A percentile compares a stretch with the other conserved stretches of the same genome.
Conservation (phyloP, 1,284 basidiomycete genomes). For the Puccinia hordei region DNA sequence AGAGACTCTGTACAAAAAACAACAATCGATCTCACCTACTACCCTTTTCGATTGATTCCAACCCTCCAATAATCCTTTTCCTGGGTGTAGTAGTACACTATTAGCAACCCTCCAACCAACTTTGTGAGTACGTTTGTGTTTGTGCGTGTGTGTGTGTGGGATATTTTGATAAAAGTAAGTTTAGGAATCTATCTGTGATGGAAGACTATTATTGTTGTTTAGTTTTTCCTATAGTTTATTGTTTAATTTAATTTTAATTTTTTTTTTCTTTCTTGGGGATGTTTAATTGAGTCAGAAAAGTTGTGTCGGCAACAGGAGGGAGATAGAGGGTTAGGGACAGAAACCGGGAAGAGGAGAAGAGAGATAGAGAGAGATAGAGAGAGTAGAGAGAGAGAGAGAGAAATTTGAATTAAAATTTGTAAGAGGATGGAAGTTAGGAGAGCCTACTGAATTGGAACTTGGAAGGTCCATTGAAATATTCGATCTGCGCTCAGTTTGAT, state of each 20-base stretch:
- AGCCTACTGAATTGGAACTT: slow-evolving; percentile 38
- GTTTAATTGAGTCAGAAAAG: slow-evolving; percentile 7
- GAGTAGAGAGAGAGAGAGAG: slow-evolving; percentile 34
- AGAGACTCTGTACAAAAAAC: slow-evolving; percentile 4
- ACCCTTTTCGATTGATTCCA: neutral
- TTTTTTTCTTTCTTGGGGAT: too few species aligned
- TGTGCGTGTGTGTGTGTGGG: slow-evolving; percentile 11
- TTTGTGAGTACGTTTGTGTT: slow-evolving; percentile 11
- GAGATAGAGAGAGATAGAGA: slow-evolving; percentile 29
- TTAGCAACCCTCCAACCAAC: neutral
- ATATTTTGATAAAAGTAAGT: neutral
- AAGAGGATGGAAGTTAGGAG: slow-evolving; percentile 40
- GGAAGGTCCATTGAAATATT: slow-evolving; percentile 42
- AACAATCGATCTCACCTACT: neutral
- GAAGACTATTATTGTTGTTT: slow-evolving; percentile 11
- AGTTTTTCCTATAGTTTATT: slow-evolving; percentile 24
- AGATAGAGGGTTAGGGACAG: slow-evolving; percentile 34
- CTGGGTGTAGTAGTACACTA: neutral
- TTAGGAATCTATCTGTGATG: slow-evolving; percentile 33
- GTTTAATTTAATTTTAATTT: too few species aligned
- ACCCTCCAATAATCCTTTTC: neutral
- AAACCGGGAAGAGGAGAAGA: slow-evolving; percentile 42
- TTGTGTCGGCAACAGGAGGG: slow-evolving; percentile 29
- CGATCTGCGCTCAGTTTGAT: slow-evolving; percentile 39
- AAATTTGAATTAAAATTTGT: slow-evolving; percentile 40